These are phyloP conservation scores for Rostrohypoxylon terebratum DNA, from an alignment of 495 filamentous ascomycete genomes.

Conservation along the genomic window DNA sequence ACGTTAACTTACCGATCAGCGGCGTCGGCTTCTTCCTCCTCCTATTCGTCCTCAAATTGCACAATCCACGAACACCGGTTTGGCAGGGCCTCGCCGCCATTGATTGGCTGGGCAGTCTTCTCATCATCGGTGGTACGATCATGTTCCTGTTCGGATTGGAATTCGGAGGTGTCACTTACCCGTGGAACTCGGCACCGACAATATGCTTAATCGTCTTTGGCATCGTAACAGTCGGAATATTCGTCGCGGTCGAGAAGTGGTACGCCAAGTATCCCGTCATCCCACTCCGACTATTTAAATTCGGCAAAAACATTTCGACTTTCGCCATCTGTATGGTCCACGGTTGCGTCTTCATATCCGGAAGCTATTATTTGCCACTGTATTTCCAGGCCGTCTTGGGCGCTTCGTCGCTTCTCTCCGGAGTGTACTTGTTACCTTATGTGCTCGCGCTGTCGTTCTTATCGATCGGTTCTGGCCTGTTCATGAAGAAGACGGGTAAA, in stretches of 20 bases:
- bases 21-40: slow-evolving; percentile 73
- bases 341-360: slow-evolving; percentile 75
- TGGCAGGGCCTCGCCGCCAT: slow-evolving; percentile 74
- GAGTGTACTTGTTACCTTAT: slow-evolving; percentile 80
- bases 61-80: slow-evolving; percentile 77
- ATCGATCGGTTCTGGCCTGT: slow-evolving; percentile 70
- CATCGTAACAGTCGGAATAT: slow-evolving; percentile 66
- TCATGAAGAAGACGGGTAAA: slow-evolving; percentile 76
- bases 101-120: slow-evolving; percentile 77
- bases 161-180: slow-evolving; percentile 76
- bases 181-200: slow-evolving; percentile 78
- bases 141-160: slow-evolving; percentile 84
- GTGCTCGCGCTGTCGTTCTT: slow-evolving; percentile 74
- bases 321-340: slow-evolving; percentile 71
- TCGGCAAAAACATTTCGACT: slow-evolving; percentile 68
- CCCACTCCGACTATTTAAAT: slow-evolving; percentile 73
- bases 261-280: slow-evolving; percentile 80
- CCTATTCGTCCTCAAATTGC: slow-evolving; percentile 75
- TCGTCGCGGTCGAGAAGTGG: slow-evolving; percentile 74
- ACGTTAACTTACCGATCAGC: slow-evolving; percentile 69
- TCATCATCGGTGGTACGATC: slow-evolving; percentile 75
- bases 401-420: slow-evolving; percentile 74
- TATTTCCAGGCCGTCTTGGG: slow-evolving; percentile 81
- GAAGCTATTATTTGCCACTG: slow-evolving; percentile 77
- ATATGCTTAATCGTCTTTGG: slow-evolving; percentile 83